These are phyloP conservation scores for Lactifluus subvellereus DNA, from an alignment of 768 basidiomycete species.

Conservation along the genomic window DNA sequence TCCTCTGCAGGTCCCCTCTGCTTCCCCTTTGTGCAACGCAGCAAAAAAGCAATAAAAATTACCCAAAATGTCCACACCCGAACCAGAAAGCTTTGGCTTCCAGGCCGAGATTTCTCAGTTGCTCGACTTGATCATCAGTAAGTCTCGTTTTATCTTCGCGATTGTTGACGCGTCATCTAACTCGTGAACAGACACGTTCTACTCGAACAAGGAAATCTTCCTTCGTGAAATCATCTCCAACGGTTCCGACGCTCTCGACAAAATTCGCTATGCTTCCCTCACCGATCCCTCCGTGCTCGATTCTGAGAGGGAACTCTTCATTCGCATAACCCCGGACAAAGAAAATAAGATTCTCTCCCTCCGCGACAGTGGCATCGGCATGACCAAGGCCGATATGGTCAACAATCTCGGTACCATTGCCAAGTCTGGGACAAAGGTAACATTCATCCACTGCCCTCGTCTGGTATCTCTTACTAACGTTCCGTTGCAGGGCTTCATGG, in stretches of 20 bases:
- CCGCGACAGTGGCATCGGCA: conserved; percentile 95
- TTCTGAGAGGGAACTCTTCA: conserved; percentile 84
- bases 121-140: conserved; percentile 97
- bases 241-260: conserved; percentile 96
- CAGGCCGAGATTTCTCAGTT: conserved; percentile 99
- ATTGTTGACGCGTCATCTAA: conserved; percentile 4
- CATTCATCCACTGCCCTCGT: conserved; percentile 20
- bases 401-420: conserved; percentile 98
- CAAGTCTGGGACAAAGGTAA: conserved; percentile 88
- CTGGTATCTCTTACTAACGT: background rate
- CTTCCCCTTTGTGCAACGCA: conserved; percentile 24
- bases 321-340: conserved; percentile 93
- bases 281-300: conserved; percentile 92
- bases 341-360: conserved; percentile 88
- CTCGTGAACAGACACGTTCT: conserved; percentile 82
- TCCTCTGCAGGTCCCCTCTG: conserved; percentile 21
- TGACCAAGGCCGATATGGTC: conserved; percentile 99
- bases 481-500: conserved; percentile 87
- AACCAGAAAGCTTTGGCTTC: conserved; percentile 85
- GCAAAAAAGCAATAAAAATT: background rate
- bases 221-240: conserved; percentile 98
- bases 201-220: conserved; percentile 99
- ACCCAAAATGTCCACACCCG: conserved; percentile 45
- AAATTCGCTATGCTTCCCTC: conserved; percentile 94
- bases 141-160: conserved; percentile 29